phyloP scores from a whole-genome alignment of 192 early-diverging fungal genomes.

The Chytriomyces sp. region DNA sequence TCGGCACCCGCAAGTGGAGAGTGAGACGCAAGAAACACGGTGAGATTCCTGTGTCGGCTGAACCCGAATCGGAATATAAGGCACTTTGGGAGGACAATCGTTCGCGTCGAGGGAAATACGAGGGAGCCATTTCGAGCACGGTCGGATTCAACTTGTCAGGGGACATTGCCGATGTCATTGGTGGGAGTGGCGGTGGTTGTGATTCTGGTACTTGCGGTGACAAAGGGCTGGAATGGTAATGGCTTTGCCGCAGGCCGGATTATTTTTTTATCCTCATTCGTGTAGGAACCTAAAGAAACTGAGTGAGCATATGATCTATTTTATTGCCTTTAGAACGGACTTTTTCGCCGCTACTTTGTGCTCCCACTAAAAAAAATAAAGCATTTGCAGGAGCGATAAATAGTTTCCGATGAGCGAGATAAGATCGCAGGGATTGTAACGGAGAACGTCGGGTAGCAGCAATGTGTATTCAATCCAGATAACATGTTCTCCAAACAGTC shows the following conservation, averaged over 20 bases:
- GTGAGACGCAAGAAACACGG: conserved; percentile 27
- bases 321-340: no score
- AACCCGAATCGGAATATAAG: no score
- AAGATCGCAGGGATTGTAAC: no score
- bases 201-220: conserved; percentile 19
- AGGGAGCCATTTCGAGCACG: neutral
- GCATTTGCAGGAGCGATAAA: no score
- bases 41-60: neutral
- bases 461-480: no score
- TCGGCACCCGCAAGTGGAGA: conserved; percentile 56
- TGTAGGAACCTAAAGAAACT: no score
- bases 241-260: neutral
- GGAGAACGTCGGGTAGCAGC: no score
- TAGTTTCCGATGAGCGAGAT: no score
- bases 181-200: conserved; percentile 11
- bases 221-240: conserved; percentile 37
- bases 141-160: conserved; percentile 11
- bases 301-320: no score
- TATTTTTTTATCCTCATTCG: neutral
- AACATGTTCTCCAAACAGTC: no score
- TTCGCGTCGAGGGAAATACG: neutral
- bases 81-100: conserved; percentile 14
- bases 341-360: no score
- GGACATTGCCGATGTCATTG: neutral
- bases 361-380: no score